Evolutionary conservation across 78 protist species (phyloP).

Genomic region (Cyanophora paradoxa): DNA sequence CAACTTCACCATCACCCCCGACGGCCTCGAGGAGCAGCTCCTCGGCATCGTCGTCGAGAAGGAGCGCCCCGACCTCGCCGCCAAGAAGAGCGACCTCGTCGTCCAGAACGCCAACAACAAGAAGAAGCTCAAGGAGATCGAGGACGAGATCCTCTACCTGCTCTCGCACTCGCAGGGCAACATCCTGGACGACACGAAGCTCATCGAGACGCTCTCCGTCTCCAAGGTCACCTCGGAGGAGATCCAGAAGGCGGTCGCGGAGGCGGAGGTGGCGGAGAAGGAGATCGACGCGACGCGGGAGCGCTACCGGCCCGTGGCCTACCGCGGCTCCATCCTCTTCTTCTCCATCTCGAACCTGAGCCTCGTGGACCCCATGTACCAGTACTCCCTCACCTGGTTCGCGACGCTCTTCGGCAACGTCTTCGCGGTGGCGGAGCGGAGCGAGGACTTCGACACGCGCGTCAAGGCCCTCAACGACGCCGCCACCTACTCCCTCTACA

Average conservation of each 20-base stretch:
- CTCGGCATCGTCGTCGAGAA: slow-evolving; percentile 47
- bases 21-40: slow-evolving; percentile 78
- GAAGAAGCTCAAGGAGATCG: slow-evolving; percentile 26
- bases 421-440: slow-evolving; percentile 41
- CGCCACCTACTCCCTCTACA: slow-evolving; percentile 59
- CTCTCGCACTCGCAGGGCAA: slow-evolving; percentile 45
- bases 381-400: slow-evolving; percentile 84
- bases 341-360: slow-evolving; percentile 74
- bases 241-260: slow-evolving; percentile 39
- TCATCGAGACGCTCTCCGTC: slow-evolving; percentile 40
- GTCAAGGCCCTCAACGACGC: slow-evolving; percentile 29
- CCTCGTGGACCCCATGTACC: slow-evolving; percentile 87
- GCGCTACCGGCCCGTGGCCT: slow-evolving; percentile 63
- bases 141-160: slow-evolving; percentile 46
- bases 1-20: slow-evolving; percentile 70
- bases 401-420: slow-evolving; percentile 40
- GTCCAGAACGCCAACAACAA: slow-evolving; percentile 29
- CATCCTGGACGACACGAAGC: slow-evolving; percentile 58
- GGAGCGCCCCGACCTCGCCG: slow-evolving; percentile 56
- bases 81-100: slow-evolving; percentile 24
- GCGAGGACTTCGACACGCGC: slow-evolving; percentile 38
- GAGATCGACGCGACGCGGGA: slow-evolving; percentile 54
- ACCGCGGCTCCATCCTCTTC: slow-evolving; percentile 57
- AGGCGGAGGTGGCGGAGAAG: slow-evolving; percentile 57
- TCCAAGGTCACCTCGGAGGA: slow-evolving; percentile 39